Conservation (phyloP, 768 basidiomycete species). For the Phlebiopsis flavidoalba region DNA sequence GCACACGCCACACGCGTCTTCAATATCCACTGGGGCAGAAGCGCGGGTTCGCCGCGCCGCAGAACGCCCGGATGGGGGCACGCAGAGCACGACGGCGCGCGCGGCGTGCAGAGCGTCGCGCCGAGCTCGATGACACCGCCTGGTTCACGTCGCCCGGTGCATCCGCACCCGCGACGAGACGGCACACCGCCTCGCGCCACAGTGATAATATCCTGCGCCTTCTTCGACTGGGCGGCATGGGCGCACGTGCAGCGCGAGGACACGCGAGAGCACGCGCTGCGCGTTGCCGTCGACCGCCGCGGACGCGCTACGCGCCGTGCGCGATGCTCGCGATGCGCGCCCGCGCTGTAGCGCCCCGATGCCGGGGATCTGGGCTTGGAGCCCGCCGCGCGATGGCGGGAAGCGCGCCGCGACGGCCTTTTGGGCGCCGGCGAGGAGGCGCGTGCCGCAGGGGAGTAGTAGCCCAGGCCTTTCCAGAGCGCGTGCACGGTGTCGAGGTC, state of each 20-base stretch:
- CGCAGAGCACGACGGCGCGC: slow-evolving; percentile 63
- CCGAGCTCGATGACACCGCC: slow-evolving; percentile 93
- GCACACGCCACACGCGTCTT: slow-evolving; percentile 71
- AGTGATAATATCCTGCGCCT: slow-evolving; percentile 71
- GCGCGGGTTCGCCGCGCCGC: background rate
- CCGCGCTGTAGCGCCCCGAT: slow-evolving; percentile 88
- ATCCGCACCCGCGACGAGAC: slow-evolving; percentile 49
- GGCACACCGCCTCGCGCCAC: slow-evolving; percentile 79
- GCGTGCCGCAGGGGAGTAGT: slow-evolving; percentile 78
- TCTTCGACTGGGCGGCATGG: slow-evolving; percentile 56
- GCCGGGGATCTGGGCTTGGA: slow-evolving; percentile 82
- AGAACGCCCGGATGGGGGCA: slow-evolving; percentile 58
- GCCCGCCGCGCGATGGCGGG: slow-evolving; percentile 70
- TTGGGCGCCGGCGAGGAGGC: slow-evolving; percentile 79
- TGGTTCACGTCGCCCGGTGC: slow-evolving; percentile 85
- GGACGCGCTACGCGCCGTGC: too few species aligned
- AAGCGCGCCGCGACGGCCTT: slow-evolving; percentile 66
- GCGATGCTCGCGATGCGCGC: slow-evolving; percentile 80
- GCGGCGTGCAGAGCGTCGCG: slow-evolving; percentile 86
- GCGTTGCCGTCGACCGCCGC: slow-evolving; percentile 94
- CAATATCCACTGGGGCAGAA: slow-evolving; percentile 52
- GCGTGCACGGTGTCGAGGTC: slow-evolving; percentile 82
- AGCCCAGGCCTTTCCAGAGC: slow-evolving; percentile 89
- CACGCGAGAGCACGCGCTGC: slow-evolving; percentile 74
- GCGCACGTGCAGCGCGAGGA: slow-evolving; percentile 77